Conservation (phyloP, 495 filamentous ascomycete species). For the Talaromyces nanjingensis region DNA sequence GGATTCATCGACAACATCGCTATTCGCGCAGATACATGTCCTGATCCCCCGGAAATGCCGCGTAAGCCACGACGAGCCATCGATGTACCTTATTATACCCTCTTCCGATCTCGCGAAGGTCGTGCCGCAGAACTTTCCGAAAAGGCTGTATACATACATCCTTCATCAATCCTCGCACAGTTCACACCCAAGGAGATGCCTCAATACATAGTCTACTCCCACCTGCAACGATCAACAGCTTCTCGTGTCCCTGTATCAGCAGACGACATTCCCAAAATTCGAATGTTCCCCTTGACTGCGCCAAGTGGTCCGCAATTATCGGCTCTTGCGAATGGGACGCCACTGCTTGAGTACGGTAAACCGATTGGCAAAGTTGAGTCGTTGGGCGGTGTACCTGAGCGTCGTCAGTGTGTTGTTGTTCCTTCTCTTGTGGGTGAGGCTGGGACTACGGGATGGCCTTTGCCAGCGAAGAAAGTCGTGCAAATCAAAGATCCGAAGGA, state of each 20-base stretch:
- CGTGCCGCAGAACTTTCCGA: constrained; percentile 42
- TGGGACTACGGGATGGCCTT: constrained; percentile 69
- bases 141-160: constrained; percentile 75
- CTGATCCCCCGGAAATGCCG: constrained; percentile 60
- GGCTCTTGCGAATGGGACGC: constrained; percentile 74
- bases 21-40: constrained; percentile 80
- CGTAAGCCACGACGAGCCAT: constrained; percentile 73
- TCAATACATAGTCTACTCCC: constrained; percentile 78
- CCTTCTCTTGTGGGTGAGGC: constrained; percentile 62
- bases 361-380: constrained; percentile 73
- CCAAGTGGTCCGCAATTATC: constrained; percentile 71
- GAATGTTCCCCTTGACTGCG: constrained; percentile 83
- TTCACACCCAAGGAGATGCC: constrained; percentile 67
- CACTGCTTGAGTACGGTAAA: constrained; percentile 79
- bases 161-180: constrained; percentile 69
- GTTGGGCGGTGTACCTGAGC: constrained; percentile 45
- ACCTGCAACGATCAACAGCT: constrained; percentile 63
- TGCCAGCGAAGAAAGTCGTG: constrained; percentile 73
- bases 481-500: constrained; percentile 65
- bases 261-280: constrained; percentile 58
- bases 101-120: constrained; percentile 61
- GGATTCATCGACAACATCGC: constrained; percentile 96
- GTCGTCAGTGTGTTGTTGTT: constrained; percentile 75
- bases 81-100: constrained; percentile 84
- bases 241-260: constrained; percentile 23